A percentile compares a stretch with the other conserved stretches of the same genome.
Evolutionary conservation across 345 rosid genomes (phyloP).

Genomic region (Anastatica hierochuntica): DNA sequence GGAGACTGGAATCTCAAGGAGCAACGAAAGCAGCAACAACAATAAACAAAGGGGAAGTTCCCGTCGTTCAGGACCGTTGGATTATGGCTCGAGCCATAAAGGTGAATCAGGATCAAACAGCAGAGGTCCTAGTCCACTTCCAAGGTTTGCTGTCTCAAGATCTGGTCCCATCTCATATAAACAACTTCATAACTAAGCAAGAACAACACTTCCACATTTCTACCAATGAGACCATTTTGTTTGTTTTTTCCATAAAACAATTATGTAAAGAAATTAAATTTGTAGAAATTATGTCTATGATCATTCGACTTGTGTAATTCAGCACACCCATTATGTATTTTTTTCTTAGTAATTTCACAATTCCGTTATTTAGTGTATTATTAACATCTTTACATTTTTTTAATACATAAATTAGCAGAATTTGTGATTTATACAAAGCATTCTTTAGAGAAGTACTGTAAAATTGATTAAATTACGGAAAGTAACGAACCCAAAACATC

Average conservation of each 20-base stretch:
- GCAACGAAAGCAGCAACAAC: conserved; percentile 34
- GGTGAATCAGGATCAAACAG: conserved; percentile 67
- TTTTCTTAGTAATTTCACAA: not conserved
- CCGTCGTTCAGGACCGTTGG: conserved; percentile 91
- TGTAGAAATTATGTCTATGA: too few relatives aligned
- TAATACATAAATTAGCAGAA: not conserved
- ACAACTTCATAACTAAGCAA: conserved; percentile 36
- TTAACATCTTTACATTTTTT: too few relatives aligned
- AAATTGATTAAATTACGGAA: not conserved
- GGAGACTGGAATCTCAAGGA: conserved; percentile 37
- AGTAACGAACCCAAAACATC: too few relatives aligned
- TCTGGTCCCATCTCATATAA: conserved; percentile 90
- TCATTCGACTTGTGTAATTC: too few relatives aligned
- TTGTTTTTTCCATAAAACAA: too few relatives aligned
- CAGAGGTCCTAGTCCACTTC: conserved; percentile 81
- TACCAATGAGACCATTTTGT: not conserved
- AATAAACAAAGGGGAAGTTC: conserved; percentile 35
- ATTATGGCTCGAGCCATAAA: conserved; percentile 75
- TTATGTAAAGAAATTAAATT: too few relatives aligned
- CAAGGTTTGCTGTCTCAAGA: conserved; percentile 90
- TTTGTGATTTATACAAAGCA: not conserved
- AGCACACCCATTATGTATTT: not conserved
- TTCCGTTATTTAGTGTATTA: not conserved
- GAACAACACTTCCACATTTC: not conserved
- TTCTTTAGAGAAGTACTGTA: not conserved